Conservation (phyloP, 2,329 filamentous ascomycete genomes). For the Talaromyces sp. region DNA sequence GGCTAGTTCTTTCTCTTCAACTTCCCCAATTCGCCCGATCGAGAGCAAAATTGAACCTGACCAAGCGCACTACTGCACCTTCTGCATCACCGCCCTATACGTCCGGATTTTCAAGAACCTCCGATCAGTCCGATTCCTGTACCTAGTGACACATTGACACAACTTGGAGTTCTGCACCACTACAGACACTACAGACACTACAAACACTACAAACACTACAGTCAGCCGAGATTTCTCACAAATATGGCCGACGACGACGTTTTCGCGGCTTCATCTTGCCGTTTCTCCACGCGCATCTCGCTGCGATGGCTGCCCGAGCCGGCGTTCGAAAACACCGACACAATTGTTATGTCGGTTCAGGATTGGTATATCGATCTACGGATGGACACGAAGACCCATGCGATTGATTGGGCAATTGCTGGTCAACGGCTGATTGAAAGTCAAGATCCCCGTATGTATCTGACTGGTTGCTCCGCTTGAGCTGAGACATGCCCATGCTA, state of each 20-base stretch:
- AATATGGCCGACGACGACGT: background rate
- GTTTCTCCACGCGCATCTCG: constrained; percentile 45
- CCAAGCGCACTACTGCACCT: background rate
- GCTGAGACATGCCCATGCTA: background rate
- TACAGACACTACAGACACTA: too few relatives aligned
- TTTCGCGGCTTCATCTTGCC: constrained; percentile 11
- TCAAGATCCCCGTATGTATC: constrained; percentile 36
- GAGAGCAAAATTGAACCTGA: background rate
- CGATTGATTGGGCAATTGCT: constrained; percentile 49
- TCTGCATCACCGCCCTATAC: background rate
- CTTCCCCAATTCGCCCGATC: constrained; percentile 7
- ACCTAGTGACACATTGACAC: background rate
- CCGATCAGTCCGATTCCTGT: background rate
- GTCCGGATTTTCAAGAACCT: background rate
- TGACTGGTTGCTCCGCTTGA: background rate
- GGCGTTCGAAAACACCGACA: constrained; percentile 48
- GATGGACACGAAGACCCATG: constrained; percentile 37
- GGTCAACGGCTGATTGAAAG: constrained; percentile 44
- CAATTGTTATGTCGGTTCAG: constrained; percentile 46
- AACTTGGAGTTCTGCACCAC: too few relatives aligned
- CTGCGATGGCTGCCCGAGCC: constrained; percentile 48
- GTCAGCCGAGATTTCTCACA: background rate
- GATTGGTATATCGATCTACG: constrained; percentile 50
- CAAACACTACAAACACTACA: background rate
- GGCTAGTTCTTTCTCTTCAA: constrained; percentile 15